A percentile compares a stretch with the other conserved stretches of the same genome.
phyloP scores from a whole-genome alignment of 2,329 filamentous ascomycete genomes.

The Colletotrichum kahawae region DNA sequence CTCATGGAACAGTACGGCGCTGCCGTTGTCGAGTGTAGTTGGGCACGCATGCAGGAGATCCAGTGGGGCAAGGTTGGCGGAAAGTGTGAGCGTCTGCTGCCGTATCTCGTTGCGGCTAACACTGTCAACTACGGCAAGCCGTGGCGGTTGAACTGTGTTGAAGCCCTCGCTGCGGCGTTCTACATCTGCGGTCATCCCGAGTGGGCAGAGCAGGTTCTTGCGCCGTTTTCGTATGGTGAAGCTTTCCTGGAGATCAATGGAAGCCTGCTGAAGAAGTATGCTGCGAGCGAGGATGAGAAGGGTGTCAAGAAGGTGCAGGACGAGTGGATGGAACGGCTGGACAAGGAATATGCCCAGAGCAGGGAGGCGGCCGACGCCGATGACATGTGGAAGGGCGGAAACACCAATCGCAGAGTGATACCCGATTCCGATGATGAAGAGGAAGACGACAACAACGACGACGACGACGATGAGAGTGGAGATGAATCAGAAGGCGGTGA shows the following conservation, averaged over 20 bases:
- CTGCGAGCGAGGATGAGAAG: slow-evolving; percentile 80
- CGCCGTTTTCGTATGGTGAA: slow-evolving; percentile 85
- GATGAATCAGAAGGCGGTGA: slow-evolving; percentile 49
- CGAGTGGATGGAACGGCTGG: slow-evolving; percentile 87
- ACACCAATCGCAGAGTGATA: slow-evolving; percentile 72
- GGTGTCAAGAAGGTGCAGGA: slow-evolving; percentile 84
- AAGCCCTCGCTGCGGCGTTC: slow-evolving; percentile 91
- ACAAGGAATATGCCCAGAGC: slow-evolving; percentile 86
- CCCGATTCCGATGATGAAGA: slow-evolving; percentile 62
- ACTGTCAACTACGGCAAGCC: slow-evolving; percentile 97
- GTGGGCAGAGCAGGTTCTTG: slow-evolving; percentile 85
- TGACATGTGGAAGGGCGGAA: slow-evolving; percentile 91
- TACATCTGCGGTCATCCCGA: slow-evolving; percentile 90
- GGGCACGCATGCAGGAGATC: slow-evolving; percentile 90
- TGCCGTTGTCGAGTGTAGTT: slow-evolving; percentile 96
- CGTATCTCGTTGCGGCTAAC: slow-evolving; percentile 96
- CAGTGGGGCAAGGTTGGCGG: slow-evolving; percentile 92
- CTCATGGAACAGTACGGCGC: slow-evolving; percentile 88
- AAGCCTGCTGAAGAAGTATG: slow-evolving; percentile 81
- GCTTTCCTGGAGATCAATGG: slow-evolving; percentile 92
- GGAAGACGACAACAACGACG: slow-evolving; percentile 51
- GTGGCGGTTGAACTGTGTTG: slow-evolving; percentile 93
- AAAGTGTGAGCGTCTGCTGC: slow-evolving; percentile 87
- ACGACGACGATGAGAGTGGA: slow-evolving; percentile 50
- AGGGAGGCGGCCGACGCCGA: slow-evolving; percentile 69